Conservation (phyloP, 805 yeast species). For the Lachancea thermotolerans region DNA sequence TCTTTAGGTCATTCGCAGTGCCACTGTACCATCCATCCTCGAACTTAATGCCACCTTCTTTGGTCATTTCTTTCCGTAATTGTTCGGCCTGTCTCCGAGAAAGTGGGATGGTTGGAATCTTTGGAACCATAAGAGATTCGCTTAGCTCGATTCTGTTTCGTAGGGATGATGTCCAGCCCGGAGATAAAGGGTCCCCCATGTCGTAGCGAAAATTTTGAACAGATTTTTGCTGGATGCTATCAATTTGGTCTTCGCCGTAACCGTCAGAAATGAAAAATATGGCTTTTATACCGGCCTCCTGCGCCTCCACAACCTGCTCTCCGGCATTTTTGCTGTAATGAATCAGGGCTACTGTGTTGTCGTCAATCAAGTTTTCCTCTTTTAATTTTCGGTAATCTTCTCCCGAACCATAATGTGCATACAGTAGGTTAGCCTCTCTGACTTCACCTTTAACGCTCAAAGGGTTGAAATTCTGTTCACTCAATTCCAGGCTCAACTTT, state of each 20-base stretch:
- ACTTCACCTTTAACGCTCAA: constrained; percentile 55
- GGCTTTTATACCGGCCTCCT: constrained; percentile 51
- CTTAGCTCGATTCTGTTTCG: constrained; percentile 38
- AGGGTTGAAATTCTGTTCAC: constrained; percentile 54
- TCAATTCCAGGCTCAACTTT: constrained; percentile 22
- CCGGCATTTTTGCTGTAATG: constrained; percentile 50
- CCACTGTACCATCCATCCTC: constrained; percentile 22
- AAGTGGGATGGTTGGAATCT: constrained; percentile 70
- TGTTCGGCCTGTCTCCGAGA: constrained; percentile 62
- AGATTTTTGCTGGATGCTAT: constrained; percentile 34
- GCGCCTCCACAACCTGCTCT: constrained; percentile 49
- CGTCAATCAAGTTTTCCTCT: constrained; percentile 34
- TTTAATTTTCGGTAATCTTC: constrained; percentile 45
- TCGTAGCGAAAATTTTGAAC: constrained; percentile 53
- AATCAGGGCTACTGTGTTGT: constrained; percentile 50
- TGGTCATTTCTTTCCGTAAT: constrained; percentile 28
- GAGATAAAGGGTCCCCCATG: constrained; percentile 75
- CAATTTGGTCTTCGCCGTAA: constrained; percentile 28
- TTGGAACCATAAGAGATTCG: constrained; percentile 50
- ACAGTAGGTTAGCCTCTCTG: constrained; percentile 44
- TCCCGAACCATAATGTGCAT: constrained; percentile 58
- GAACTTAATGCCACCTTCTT: constrained; percentile 23
- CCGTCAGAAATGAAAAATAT: constrained; percentile 58
- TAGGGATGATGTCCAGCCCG: constrained; percentile 58
- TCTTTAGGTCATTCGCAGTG: constrained; percentile 10